A percentile compares a stretch with the other conserved stretches of the same genome.
Evolutionary conservation across 768 basidiomycete species (phyloP).

Genomic region (Tubosaeta sp.): DNA sequence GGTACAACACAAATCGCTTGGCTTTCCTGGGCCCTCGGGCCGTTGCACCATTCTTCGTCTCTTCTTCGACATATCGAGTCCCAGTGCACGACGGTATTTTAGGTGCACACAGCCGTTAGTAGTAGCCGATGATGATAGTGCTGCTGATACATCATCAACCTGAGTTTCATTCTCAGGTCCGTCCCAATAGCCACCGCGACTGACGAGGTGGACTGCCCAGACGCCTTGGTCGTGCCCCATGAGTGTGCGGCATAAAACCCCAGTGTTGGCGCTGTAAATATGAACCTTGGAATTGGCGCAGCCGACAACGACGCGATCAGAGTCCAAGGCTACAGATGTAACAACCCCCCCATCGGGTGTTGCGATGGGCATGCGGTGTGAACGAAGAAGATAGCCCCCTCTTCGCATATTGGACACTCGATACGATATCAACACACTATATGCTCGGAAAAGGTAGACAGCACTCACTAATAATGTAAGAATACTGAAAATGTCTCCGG

Average conservation of each 20-base stretch:
- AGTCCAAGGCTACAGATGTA: slow-evolving; percentile 82
- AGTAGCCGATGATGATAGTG: neutral
- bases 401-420: slow-evolving; percentile 78
- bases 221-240: slow-evolving; percentile 87
- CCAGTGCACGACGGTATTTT: slow-evolving; percentile 47
- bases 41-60: slow-evolving; percentile 20
- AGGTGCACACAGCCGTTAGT: slow-evolving; percentile 25
- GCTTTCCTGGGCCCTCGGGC: slow-evolving; percentile 28
- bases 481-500: slow-evolving; percentile 64
- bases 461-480: slow-evolving; percentile 64
- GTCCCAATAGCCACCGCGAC: slow-evolving; percentile 51
- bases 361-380: slow-evolving; percentile 49
- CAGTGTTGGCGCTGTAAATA: slow-evolving; percentile 76
- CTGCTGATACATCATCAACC: slow-evolving; percentile 5
- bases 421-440: slow-evolving; percentile 1
- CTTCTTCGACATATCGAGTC: slow-evolving; percentile 33
- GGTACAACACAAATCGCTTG: slow-evolving; percentile 55
- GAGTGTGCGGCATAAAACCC: slow-evolving; percentile 71
- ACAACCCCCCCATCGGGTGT: slow-evolving; percentile 61
- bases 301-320: slow-evolving; percentile 81
- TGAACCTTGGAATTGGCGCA: slow-evolving; percentile 84
- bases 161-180: slow-evolving; percentile 10
- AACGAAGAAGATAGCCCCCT: slow-evolving; percentile 65
- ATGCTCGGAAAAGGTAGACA: neutral
- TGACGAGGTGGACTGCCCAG: slow-evolving; percentile 84